phyloP scores from a whole-genome alignment of 2,329 filamentous ascomycete species.

The Clathrospora elynae region DNA sequence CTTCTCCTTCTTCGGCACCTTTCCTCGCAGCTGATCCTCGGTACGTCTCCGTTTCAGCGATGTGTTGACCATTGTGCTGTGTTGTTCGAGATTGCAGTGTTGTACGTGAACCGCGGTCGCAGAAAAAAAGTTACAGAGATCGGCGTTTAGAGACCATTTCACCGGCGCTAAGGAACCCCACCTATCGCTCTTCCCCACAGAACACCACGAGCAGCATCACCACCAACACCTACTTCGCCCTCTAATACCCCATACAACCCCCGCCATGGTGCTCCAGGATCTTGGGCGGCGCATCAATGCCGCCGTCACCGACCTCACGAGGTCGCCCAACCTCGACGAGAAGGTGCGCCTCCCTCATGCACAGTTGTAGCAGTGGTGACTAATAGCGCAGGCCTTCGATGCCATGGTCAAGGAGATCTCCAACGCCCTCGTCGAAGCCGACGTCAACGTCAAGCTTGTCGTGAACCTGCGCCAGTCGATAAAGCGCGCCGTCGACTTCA shows the following conservation, averaged over 20 bases:
- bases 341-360: slow-evolving; percentile 63
- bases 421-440: slow-evolving; percentile 90
- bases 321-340: slow-evolving; percentile 92
- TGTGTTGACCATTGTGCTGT: slow-evolving; percentile 46
- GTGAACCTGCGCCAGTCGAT: slow-evolving; percentile 91
- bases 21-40: slow-evolving; percentile 62
- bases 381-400: slow-evolving; percentile 79
- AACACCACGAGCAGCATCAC: slow-evolving; percentile 24
- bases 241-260: slow-evolving; percentile 19
- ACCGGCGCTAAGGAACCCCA: slow-evolving; percentile 40
- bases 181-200: slow-evolving; percentile 22
- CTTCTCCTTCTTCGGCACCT: slow-evolving; percentile 57
- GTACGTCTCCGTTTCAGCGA: slow-evolving; percentile 62
- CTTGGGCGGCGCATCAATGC: slow-evolving; percentile 97
- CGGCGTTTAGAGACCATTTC: slow-evolving; percentile 28
- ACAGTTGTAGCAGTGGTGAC: slow-evolving; percentile 23
- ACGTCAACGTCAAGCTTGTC: slow-evolving; percentile 95
- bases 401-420: slow-evolving; percentile 98
- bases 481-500: slow-evolving; percentile 88
- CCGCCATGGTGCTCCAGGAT: slow-evolving; percentile 94
- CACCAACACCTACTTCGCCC: slow-evolving; percentile 11
- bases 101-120: slow-evolving; percentile 7
- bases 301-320: slow-evolving; percentile 90
- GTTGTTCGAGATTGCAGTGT: slow-evolving; percentile 8
- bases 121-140: slow-evolving; percentile 34